A percentile compares a stretch with the other conserved stretches of the same genome.
phyloP scores from a whole-genome alignment of 305 asterid genomes.

The Rubia tinctorum region DNA sequence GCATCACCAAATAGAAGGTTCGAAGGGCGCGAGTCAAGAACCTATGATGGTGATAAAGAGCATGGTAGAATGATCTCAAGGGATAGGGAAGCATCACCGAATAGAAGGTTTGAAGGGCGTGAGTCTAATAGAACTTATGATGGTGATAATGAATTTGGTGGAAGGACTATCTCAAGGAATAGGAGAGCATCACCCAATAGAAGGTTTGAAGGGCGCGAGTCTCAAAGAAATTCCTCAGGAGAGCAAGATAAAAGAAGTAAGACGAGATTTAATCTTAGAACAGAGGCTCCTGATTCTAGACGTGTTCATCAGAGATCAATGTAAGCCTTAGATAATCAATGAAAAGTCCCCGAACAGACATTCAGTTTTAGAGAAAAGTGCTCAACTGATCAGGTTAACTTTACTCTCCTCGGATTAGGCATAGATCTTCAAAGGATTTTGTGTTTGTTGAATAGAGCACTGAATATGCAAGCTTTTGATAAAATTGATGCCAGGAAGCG shows the following conservation, averaged over 20 bases:
- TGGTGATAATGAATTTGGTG: not conserved
- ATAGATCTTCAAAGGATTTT: too few species aligned
- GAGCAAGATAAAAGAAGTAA: conserved; percentile 11
- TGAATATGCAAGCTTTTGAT: too few species aligned
- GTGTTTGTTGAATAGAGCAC: too few species aligned
- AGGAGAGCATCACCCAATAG: conserved; percentile 23
- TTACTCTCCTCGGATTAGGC: too few species aligned
- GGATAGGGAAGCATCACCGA: not conserved
- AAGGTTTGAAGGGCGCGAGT: conserved; percentile 25
- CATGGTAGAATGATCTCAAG: not conserved
- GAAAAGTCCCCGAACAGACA: not conserved
- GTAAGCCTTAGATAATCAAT: not conserved
- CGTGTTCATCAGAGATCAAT: not conserved
- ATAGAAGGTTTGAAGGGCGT: not conserved
- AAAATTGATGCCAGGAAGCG: not conserved
- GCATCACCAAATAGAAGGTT: conserved; percentile 18
- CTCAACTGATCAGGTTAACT: not conserved
- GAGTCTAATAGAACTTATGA: not conserved
- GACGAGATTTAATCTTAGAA: conserved; percentile 10
- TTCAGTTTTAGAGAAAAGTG: not conserved
- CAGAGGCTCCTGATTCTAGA: not conserved
- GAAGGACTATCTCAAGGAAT: conserved; percentile 20
- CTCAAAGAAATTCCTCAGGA: conserved; percentile 17
- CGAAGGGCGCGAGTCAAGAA: not conserved
- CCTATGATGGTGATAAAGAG: conserved; percentile 14